Percentiles rank a stretch among this genome's conserved stretches.
Evolutionary conservation across 257 asterid genomes (phyloP).

Genomic region (Ehretia macrophylla): DNA sequence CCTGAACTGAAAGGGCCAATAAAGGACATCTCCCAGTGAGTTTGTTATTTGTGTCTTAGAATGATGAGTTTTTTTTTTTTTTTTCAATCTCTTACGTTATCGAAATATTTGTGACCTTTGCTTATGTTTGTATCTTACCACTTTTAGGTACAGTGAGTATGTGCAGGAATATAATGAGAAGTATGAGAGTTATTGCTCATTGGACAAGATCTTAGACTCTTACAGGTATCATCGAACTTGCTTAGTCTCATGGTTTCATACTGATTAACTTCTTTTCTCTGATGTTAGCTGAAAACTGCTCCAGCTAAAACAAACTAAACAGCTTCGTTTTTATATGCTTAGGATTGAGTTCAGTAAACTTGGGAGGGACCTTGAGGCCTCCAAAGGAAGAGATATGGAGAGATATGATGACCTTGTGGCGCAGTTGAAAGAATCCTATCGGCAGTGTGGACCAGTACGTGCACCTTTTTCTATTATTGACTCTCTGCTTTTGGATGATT

Average conservation of each 20-base stretch:
- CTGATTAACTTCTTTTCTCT: not conserved
- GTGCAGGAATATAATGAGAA: conserved; percentile 89
- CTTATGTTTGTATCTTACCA: conserved; percentile 6
- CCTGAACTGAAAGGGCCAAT: conserved; percentile 84
- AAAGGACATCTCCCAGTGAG: conserved; percentile 74
- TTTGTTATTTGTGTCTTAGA: conserved; percentile 13
- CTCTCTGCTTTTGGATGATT: not conserved
- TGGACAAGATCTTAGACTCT: conserved; percentile 63
- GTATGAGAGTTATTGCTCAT: conserved; percentile 57
- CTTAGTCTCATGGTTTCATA: conserved; percentile 10
- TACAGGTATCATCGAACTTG: conserved; percentile 53
- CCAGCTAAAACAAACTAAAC: conserved; percentile 23
- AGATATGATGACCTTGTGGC: conserved; percentile 49
- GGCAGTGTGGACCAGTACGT: conserved; percentile 71
- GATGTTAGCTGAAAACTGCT: not conserved
- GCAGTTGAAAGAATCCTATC: conserved; percentile 64
- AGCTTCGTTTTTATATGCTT: conserved; percentile 10
- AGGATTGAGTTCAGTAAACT: conserved; percentile 71
- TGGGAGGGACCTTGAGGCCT: conserved; percentile 65
- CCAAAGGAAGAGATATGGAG: conserved; percentile 59
- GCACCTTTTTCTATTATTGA: conserved; percentile 3
- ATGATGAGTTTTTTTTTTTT: conserved; percentile 6
- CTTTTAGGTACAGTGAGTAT: conserved; percentile 67
- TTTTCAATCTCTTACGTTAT: conserved; percentile 8
- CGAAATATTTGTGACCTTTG: conserved; percentile 16